Base-by-base conservation (phyloP, 2,329 filamentous ascomycete species). In the Trichophyton equinum region DNA sequence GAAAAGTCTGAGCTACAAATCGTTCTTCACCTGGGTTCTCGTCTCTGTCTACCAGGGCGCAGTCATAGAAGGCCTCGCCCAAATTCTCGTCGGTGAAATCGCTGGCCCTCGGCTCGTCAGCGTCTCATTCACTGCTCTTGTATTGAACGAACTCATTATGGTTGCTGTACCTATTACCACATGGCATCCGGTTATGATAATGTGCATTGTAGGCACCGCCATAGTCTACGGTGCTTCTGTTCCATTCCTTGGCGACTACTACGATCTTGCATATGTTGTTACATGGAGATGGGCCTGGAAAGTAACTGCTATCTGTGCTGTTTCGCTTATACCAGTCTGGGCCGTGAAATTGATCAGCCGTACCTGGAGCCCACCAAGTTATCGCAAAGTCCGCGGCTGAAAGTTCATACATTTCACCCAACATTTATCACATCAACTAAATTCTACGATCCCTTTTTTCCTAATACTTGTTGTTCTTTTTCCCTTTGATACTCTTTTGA, bases 141-240 rank as follows among this genome's bases (percentile, higher is more conserved):
- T 99, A 4, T 78, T 97, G 64, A 99, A 97, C 73, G 94, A 99
- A 72, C 82, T 99, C 62, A 82, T 95, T 67, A 99, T 99, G 95
- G 94, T 97, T 1, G 92, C 91, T 2, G 89, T 95, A 62, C 89
- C 96, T 71, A 89, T 99, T 67, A 96, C 90, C 2, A 99, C 94
- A 0, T 99, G 94, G 94, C 94, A 97, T 73, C 87, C 87, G 44
- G 80, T 92, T 64, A 97, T 97, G 91, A 86, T 95, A 60, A 77
- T 89, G 58, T 86, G 82, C 66, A 87, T 97, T 63, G 69, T 96
- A 4, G 91, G 89, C 13, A 99, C 94, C 0, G 86, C 88, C 51
- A 72, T 87, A 30, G 72, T 92, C n/a, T 99, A 89, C 69, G 78
- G 91, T 27, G 89, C 84, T 2, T 90, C 85, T 44, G 79, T 97